phyloP scores from a whole-genome alignment of 1,284 basidiomycete genomes.

The Exsudoporus floridanus region DNA sequence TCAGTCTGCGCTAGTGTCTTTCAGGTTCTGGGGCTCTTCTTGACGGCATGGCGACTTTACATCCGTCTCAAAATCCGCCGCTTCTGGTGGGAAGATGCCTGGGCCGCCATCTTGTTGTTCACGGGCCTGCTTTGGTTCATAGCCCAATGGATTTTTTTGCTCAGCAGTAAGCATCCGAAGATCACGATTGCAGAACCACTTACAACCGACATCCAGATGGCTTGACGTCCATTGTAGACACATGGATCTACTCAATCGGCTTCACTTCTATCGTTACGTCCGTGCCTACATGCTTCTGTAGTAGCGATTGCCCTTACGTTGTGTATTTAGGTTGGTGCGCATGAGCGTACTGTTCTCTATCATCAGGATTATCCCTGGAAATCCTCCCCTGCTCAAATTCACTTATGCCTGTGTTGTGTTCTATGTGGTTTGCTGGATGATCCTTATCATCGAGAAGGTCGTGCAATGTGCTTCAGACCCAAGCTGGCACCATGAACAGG shows the following conservation, averaged over 20 bases:
- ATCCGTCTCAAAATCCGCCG: constrained; percentile 24
- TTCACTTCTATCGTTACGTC: constrained; percentile 16
- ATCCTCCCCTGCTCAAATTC: constrained; percentile 14
- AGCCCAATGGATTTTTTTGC: constrained; percentile 12
- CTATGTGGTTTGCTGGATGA: constrained; percentile 13
- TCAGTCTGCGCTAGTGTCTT: constrained; percentile 12
- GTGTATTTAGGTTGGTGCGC: constrained; percentile 11
- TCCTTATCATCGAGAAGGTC: constrained; percentile 12
- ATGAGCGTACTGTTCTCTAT: constrained; percentile 24
- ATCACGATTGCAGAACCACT: neutral
- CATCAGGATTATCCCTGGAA: constrained; percentile 15
- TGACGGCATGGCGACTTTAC: constrained; percentile 24
- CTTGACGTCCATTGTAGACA: constrained; percentile 5
- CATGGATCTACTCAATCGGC: constrained; percentile 12
- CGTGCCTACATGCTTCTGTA: neutral
- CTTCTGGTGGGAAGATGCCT: constrained; percentile 29
- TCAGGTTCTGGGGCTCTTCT: constrained; percentile 16
- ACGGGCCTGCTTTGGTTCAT: constrained; percentile 13
- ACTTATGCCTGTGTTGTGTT: constrained; percentile 11
- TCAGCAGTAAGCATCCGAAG: constrained; percentile 6
- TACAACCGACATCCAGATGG: constrained; percentile 1
- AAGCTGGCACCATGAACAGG: constrained; percentile 13
- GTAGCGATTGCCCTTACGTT: neutral
- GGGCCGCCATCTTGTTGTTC: constrained; percentile 14
- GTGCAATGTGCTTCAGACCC: constrained; percentile 13